These are phyloP conservation scores for Pseudotulostoma volvatum DNA, from an alignment of 495 filamentous ascomycete genomes.

Conservation along the genomic window DNA sequence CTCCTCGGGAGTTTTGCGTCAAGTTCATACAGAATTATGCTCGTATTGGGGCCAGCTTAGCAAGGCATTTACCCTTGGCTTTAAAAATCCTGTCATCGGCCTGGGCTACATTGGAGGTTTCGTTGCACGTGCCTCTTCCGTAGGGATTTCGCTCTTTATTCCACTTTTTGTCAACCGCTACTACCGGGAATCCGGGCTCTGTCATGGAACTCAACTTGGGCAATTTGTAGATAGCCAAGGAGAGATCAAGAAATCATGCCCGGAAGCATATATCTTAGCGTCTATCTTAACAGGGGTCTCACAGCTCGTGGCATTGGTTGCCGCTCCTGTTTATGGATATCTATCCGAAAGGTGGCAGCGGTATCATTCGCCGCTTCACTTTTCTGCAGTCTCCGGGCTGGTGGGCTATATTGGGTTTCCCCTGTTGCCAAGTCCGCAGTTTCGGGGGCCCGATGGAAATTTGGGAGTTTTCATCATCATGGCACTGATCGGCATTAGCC, in stretches of 20 bases:
- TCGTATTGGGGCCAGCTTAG: slow-evolving; percentile 32
- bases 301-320: slow-evolving; percentile 69
- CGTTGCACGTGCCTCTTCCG: slow-evolving; percentile 87
- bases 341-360: slow-evolving; percentile 43
- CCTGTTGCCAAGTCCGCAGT: slow-evolving; percentile 51
- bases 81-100: slow-evolving; percentile 57
- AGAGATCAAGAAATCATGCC: slow-evolving; percentile 66
- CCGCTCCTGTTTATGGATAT: slow-evolving; percentile 75
- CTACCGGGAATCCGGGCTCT: slow-evolving; percentile 68
- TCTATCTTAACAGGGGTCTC: slow-evolving; percentile 74
- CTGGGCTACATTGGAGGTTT: slow-evolving; percentile 88
- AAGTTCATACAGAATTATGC: slow-evolving; percentile 5
- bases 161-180: slow-evolving; percentile 82
- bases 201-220: slow-evolving; percentile 36
- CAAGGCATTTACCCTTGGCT: slow-evolving; percentile 55
- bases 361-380: slow-evolving; percentile 58
- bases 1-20: background rate
- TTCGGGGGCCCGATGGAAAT: slow-evolving; percentile 37
- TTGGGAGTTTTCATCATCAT: slow-evolving; percentile 59
- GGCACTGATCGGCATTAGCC: slow-evolving; percentile 65
- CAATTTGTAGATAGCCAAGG: slow-evolving; percentile 19
- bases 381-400: slow-evolving; percentile 53
- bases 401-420: slow-evolving; percentile 63
- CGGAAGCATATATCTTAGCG: slow-evolving; percentile 68
- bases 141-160: slow-evolving; percentile 87